phyloP scores from a whole-genome alignment of 139 green algal species.

The Asterochloris erici region DNA sequence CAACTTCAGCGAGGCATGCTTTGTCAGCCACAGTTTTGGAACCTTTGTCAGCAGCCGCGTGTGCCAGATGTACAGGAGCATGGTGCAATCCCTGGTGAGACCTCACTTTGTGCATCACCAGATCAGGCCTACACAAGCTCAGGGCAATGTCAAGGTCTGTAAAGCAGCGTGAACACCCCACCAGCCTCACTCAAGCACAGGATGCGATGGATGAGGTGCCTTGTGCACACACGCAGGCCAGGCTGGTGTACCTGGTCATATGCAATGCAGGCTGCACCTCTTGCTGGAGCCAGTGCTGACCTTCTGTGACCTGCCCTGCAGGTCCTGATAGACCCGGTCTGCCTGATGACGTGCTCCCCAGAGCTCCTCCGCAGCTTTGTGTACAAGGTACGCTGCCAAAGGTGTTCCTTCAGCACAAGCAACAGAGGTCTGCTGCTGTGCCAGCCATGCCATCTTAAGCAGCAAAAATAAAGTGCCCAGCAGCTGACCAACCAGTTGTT shows the following conservation, averaged over 20 bases:
- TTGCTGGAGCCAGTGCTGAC: not conserved
- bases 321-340: conserved; percentile 49
- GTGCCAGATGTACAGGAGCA: conserved; percentile 29
- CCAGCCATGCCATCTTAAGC: no score
- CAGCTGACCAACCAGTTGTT: no score
- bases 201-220: not conserved
- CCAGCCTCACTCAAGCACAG: no score
- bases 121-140: no score
- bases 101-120: no score
- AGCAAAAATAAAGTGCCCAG: no score
- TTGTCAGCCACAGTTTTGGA: conserved; percentile 48
- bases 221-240: not conserved
- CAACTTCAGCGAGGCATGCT: conserved; percentile 24
- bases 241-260: not conserved
- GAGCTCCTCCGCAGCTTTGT: conserved; percentile 56
- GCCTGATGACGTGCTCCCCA: conserved; percentile 48
- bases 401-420: no score
- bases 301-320: conserved; percentile 2
- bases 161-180: no score
- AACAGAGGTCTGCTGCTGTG: no score
- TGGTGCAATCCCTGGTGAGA: conserved; percentile 22
- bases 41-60: conserved; percentile 47
- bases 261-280: not conserved
- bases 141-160: no score
- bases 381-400: conserved; percentile 20